Percentiles rank a stretch among this genome's conserved stretches.
Conservation (phyloP, 73 alveolate genomes). For the Blepharisma stoltei region DNA sequence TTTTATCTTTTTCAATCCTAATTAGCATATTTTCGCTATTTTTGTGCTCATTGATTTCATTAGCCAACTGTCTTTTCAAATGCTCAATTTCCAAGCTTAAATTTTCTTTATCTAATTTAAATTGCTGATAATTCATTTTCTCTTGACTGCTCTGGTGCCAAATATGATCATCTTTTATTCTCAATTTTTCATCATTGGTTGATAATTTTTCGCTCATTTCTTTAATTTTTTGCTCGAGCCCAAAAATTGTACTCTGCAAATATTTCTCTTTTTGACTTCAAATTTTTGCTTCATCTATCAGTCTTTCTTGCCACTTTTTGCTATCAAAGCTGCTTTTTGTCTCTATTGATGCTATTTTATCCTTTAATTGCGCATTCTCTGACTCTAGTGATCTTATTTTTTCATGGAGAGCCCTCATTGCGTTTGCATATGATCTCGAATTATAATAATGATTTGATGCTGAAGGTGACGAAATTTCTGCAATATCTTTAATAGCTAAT, state of each 20-base stretch:
- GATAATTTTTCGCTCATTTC: background rate
- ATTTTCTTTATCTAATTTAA: background rate
- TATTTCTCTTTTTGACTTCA: background rate
- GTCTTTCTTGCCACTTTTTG: slow-evolving; percentile 10
- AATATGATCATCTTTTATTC: background rate
- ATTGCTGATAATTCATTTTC: background rate
- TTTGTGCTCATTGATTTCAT: background rate
- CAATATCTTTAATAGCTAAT: too few species aligned
- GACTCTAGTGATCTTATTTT: background rate
- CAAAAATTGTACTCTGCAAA: background rate
- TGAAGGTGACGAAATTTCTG: too few species aligned
- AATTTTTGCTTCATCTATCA: background rate
- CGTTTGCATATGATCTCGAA: slow-evolving; percentile 20
- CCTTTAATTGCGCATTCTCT: background rate
- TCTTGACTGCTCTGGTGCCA: background rate
- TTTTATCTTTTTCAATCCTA: background rate
- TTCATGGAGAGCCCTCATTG: slow-evolving; percentile 27
- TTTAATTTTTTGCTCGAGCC: background rate
- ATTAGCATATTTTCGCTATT: background rate
- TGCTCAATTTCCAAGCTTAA: slow-evolving; percentile 2
- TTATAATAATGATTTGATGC: background rate
- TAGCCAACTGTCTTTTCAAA: background rate
- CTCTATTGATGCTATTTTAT: background rate
- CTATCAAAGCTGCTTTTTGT: background rate
- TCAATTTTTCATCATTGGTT: background rate